A percentile compares a stretch with the other conserved stretches of the same genome.
phyloP scores from a whole-genome alignment of 805 yeast species.

The Starmerella tilneyi region DNA sequence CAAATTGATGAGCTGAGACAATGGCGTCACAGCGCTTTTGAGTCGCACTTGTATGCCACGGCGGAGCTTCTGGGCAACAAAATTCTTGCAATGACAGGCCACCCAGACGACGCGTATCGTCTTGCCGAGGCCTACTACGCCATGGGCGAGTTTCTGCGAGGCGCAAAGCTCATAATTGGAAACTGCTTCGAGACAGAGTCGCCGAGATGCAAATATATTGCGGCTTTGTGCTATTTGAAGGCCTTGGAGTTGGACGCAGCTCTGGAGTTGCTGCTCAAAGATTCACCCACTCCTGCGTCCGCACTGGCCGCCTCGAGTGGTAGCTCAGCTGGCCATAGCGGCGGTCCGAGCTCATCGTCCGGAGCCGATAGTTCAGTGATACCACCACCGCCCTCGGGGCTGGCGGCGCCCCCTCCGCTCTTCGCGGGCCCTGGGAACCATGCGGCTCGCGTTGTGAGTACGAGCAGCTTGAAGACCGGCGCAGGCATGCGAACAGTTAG shows the following conservation, averaged over 20 bases:
- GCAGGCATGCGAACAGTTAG: constrained; percentile 16
- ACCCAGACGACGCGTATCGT: constrained; percentile 94
- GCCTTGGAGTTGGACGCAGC: constrained; percentile 68
- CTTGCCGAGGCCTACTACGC: constrained; percentile 79
- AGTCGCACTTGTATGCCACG: constrained; percentile 83
- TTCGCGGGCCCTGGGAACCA: background rate
- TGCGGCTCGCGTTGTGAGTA: constrained; percentile 14
- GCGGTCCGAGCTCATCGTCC: background rate
- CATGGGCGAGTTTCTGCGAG: constrained; percentile 67
- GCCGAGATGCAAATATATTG: constrained; percentile 68
- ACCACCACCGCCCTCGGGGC: background rate
- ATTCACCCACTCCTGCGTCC: background rate
- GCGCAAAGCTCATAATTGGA: constrained; percentile 56
- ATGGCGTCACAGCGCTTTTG: constrained; percentile 88
- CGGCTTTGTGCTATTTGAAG: constrained; percentile 51
- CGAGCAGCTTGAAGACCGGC: constrained; percentile 20
- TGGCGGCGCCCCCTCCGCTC: background rate
- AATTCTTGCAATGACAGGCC: constrained; percentile 67
- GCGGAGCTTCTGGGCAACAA: constrained; percentile 91
- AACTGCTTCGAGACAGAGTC: constrained; percentile 37
- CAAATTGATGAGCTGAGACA: constrained; percentile 76
- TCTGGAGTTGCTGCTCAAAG: constrained; percentile 46
- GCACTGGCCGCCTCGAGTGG: background rate
- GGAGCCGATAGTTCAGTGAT: background rate
- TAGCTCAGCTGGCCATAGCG: background rate